Evolutionary conservation across 2,329 filamentous ascomycete species (phyloP).

Genomic region (Exophiala aquamarina): DNA sequence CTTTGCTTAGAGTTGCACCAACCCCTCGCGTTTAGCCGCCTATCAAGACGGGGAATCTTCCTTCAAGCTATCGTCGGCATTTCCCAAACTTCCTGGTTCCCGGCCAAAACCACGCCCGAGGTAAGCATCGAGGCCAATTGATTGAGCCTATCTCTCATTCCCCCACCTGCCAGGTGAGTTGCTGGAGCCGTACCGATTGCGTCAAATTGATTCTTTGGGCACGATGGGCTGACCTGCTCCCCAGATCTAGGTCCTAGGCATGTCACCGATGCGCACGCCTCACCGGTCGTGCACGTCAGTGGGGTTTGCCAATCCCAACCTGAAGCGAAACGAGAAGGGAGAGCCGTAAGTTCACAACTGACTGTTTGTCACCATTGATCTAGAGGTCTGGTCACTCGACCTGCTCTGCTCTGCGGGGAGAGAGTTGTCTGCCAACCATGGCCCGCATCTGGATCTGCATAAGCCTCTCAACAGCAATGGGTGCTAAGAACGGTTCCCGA

Average conservation of each 20-base stretch:
- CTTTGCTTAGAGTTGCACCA: neutral
- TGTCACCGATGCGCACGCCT: slow-evolving; percentile 8
- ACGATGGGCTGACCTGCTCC: neutral
- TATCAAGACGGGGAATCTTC: slow-evolving; percentile 1
- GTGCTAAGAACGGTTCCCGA: slow-evolving; percentile 24
- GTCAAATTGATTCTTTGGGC: slow-evolving; percentile 13
- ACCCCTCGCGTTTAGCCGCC: neutral
- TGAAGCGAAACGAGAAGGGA: too few relatives aligned
- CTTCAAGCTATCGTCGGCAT: neutral
- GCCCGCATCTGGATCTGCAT: slow-evolving; percentile 22
- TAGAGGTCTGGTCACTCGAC: neutral
- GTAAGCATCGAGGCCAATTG: neutral
- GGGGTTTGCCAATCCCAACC: slow-evolving; percentile 14
- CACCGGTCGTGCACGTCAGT: slow-evolving; percentile 21
- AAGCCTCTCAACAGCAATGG: slow-evolving; percentile 13
- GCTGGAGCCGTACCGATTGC: slow-evolving; percentile 15
- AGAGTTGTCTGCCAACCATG: slow-evolving; percentile 18
- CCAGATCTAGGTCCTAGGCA: neutral
- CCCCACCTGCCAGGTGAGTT: slow-evolving; percentile 22
- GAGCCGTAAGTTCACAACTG: neutral
- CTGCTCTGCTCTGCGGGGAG: slow-evolving; percentile 10
- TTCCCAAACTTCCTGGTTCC: neutral
- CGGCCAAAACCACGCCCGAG: neutral
- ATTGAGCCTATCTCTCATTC: slow-evolving; percentile 1
- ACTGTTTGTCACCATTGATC: neutral